Conservation (phyloP, 2,329 filamentous ascomycete genomes). For the Hymenoscyphus salicellus region DNA sequence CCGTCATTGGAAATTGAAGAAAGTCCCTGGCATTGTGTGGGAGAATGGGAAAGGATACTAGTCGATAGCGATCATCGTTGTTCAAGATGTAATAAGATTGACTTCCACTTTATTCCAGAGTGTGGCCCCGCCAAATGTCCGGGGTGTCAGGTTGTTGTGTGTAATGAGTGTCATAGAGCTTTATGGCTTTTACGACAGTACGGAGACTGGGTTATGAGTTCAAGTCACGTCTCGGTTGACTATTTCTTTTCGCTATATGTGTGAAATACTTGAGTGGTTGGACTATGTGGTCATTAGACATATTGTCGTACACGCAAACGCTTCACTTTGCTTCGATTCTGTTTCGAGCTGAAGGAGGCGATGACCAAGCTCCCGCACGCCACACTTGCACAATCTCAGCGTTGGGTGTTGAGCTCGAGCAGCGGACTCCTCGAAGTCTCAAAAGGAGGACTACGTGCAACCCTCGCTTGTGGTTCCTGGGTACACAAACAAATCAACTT, state of each 20-base stretch:
- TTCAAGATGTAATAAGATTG: slow-evolving; percentile 22
- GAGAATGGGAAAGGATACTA: slow-evolving; percentile 23
- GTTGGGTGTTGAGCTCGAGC: too few species aligned
- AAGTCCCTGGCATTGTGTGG: slow-evolving; percentile 26
- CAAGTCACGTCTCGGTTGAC: not conserved
- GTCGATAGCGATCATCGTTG: slow-evolving; percentile 23
- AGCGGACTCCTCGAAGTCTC: too few species aligned
- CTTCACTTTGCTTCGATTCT: too few species aligned
- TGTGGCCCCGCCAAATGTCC: slow-evolving; percentile 27
- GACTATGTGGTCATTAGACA: too few species aligned
- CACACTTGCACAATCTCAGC: too few species aligned
- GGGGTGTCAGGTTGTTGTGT: slow-evolving; percentile 23
- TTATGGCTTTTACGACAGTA: slow-evolving; percentile 25
- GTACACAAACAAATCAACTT: too few species aligned
- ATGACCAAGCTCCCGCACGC: too few species aligned
- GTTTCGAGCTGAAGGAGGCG: too few species aligned
- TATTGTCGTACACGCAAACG: too few species aligned
- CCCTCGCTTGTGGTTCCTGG: too few species aligned
- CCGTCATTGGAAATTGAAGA: slow-evolving; percentile 4
- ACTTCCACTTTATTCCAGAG: slow-evolving; percentile 26
- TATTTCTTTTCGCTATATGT: slow-evolving; percentile 6
- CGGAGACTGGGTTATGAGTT: slow-evolving; percentile 16
- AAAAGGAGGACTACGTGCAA: too few species aligned
- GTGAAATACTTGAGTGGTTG: not conserved
- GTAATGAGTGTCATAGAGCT: slow-evolving; percentile 24